phyloP scores from a whole-genome alignment of 371 early-diverging fungal genomes.

The Phascolomyces articulosus region DNA sequence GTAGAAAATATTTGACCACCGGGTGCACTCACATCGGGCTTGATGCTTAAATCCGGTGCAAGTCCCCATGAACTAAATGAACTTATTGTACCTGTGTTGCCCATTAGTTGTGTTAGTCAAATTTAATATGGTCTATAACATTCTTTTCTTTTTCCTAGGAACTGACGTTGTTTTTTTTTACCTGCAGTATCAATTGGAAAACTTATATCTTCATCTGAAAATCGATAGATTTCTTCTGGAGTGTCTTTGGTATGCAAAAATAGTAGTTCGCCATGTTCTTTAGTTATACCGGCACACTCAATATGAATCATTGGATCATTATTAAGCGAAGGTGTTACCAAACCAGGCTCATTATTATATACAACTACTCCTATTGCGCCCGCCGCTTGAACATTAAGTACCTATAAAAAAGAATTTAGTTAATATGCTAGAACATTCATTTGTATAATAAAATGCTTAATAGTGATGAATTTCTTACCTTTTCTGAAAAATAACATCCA shows the following conservation, averaged over 20 bases:
- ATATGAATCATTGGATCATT: constrained; percentile 25
- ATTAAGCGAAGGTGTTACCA: constrained; percentile 30
- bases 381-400: constrained; percentile 50
- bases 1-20: constrained; percentile 79
- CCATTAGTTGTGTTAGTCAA: too few species aligned
- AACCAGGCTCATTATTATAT: constrained; percentile 43
- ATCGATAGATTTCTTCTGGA: constrained; percentile 8
- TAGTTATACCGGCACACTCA: constrained; percentile 44
- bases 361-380: constrained; percentile 69
- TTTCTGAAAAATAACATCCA: constrained; percentile 52
- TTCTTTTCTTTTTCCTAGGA: not conserved
- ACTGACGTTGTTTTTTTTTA: not conserved
- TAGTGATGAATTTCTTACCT: constrained; percentile 16
- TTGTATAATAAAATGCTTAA: too few species aligned
- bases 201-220: constrained; percentile 24
- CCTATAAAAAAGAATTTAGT: constrained; percentile 19
- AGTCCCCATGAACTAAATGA: constrained; percentile 72
- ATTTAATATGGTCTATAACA: too few species aligned
- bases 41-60: constrained; percentile 67
- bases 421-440: too few species aligned
- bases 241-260: constrained; percentile 16
- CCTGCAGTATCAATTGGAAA: constrained; percentile 41
- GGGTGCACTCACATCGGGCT: constrained; percentile 74
- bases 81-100: constrained; percentile 28
- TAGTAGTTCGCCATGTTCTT: constrained; percentile 36